Evolutionary conservation across 2,329 filamentous ascomycete genomes (phyloP), one percentile per base, ranked within the genome.

Genomic region (Venturia pyrina): DNA sequence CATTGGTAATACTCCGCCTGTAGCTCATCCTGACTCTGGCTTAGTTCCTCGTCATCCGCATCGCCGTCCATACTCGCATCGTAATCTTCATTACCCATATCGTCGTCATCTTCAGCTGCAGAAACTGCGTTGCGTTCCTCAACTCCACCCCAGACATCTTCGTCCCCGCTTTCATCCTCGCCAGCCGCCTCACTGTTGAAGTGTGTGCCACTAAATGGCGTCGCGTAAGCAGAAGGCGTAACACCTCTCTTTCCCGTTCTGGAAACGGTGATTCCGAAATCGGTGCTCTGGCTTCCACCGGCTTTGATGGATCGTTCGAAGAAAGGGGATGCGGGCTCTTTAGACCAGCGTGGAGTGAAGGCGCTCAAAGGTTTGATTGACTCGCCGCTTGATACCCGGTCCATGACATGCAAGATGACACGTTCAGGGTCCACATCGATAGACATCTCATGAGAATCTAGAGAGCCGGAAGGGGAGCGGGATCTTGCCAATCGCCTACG

Each of bases 191-290:
- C 28, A 13, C 34, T 19, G 37, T 24, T 48, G 24, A 50, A 37
- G 34, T 56, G 40, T 19, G 56, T 62, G 11, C 56, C 64, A 19
- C 53, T 62, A 40, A 40, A 67, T 13, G 66, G 66, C 19, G 66
- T 67, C 10, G 66, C 66, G 40, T 67, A 67, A 40, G 66, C 66
- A 59, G 32, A 34, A 28, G 66, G 66, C 17, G 66, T 67, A 41
- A 66, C 37, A 37, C 64, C 63, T 19, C 65, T 48, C 32, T 60
- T 67, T 32, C 40, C 56, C 15, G 40, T 34, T 17, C 41, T 61
- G 3, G 32, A n/a, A 10, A 60, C 8, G 13, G n/a, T 21, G 40
- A 63, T 37, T 11, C 19, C 24, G 34, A 34, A 66, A 21, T n/a
- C 19, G 8, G 64, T 50, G 19, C 62, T 62, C 10, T 43, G 48